Conservation (phyloP, 352 stramenopile species). For the Pythium dissotocum region DNA sequence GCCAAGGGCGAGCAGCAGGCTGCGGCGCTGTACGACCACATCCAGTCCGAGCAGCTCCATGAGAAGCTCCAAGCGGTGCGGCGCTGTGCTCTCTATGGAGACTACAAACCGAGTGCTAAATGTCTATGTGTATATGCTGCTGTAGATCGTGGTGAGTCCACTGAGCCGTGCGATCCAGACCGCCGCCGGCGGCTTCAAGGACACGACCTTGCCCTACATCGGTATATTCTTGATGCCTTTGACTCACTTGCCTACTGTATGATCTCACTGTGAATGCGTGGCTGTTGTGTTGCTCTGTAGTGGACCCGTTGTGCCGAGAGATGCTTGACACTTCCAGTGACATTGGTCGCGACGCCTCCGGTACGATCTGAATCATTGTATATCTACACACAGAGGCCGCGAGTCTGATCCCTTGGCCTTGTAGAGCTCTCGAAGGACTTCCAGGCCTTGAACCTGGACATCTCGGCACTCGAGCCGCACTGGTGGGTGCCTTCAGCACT, state of each 20-base stretch:
- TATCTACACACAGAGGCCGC: not conserved
- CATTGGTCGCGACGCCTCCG: constrained; percentile 59
- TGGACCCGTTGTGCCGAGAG: constrained; percentile 73
- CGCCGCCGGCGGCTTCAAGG: constrained; percentile 59
- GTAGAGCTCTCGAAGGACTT: constrained; percentile 24
- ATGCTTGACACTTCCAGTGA: constrained; percentile 87
- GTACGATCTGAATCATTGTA: constrained; percentile 16
- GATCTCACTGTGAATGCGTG: not conserved
- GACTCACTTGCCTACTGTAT: too few relatives aligned
- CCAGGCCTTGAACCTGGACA: constrained; percentile 24
- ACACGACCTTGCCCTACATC: constrained; percentile 53
- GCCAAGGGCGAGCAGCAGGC: constrained; percentile 69
- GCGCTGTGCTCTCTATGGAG: not conserved
- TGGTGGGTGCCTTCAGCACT: constrained; percentile 63
- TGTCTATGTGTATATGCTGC: not conserved
- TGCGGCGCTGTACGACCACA: constrained; percentile 41
- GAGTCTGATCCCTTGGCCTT: not conserved
- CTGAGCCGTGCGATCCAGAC: constrained; percentile 85
- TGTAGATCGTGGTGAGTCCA: constrained; percentile 79
- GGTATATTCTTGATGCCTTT: constrained; percentile 28
- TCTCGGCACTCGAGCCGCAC: constrained; percentile 43
- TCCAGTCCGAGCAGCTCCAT: constrained; percentile 44
- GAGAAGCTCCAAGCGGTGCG: constrained; percentile 70
- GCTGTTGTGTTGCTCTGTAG: constrained; percentile 27
- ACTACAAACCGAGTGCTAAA: not conserved